Conservation (phyloP, 129 eudicot genomes). For the Mikania micrantha region DNA sequence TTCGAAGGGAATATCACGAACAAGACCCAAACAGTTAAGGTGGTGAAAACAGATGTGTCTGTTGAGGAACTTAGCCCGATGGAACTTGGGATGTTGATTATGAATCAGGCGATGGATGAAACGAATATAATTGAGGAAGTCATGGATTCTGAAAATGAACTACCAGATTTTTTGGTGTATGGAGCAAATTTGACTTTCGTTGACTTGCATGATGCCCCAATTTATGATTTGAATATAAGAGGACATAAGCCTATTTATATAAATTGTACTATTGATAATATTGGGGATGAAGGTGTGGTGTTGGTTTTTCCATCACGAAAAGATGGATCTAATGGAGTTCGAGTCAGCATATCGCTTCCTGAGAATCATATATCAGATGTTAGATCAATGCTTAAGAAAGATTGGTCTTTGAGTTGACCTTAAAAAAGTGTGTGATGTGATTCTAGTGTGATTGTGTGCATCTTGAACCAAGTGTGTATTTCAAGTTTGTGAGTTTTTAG, state of each 20-base stretch:
- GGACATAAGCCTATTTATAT: slow-evolving; percentile 50
- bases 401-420: slow-evolving; percentile 25
- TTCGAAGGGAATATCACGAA: slow-evolving; percentile 16
- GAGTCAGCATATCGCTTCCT: slow-evolving; percentile 43
- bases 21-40: slow-evolving; percentile 45
- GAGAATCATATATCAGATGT: slow-evolving; percentile 37
- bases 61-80: slow-evolving; percentile 26
- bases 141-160: slow-evolving; percentile 32
- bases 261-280: slow-evolving; percentile 43
- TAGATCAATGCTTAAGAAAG: slow-evolving; percentile 32
- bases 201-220: slow-evolving; percentile 30
- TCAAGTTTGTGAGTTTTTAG: background rate
- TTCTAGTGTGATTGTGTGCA: background rate
- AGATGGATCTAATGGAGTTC: slow-evolving; percentile 21
- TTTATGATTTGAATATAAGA: slow-evolving; percentile 44
- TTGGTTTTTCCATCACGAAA: slow-evolving; percentile 50
- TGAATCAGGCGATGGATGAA: slow-evolving; percentile 36
- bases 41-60: slow-evolving; percentile 39
- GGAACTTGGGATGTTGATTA: slow-evolving; percentile 40
- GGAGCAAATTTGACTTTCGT: slow-evolving; percentile 79
- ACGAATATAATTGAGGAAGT: slow-evolving; percentile 35
- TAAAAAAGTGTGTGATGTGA: background rate
- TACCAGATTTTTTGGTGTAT: slow-evolving; percentile 43
- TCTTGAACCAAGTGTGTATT: background rate
- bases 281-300: slow-evolving; percentile 80